phyloP scores from a whole-genome alignment of 2,329 filamentous ascomycete genomes.

The Claviceps maximensis region DNA sequence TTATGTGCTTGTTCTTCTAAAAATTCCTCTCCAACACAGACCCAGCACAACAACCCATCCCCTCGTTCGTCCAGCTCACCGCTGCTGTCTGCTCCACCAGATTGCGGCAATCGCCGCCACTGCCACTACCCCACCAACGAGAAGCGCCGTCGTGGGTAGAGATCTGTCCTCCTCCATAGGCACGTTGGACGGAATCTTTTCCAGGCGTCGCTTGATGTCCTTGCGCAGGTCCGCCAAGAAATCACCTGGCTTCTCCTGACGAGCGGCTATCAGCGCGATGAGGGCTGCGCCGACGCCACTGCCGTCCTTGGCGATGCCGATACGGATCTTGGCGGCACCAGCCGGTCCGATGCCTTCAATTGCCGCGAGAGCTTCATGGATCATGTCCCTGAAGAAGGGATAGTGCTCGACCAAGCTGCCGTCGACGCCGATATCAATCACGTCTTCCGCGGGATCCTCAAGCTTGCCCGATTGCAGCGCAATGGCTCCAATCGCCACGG shows the following conservation, averaged over 20 bases:
- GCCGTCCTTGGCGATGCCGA: conserved; percentile 94
- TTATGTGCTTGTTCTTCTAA: background rate
- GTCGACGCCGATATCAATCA: conserved; percentile 85
- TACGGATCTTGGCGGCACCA: conserved; percentile 76
- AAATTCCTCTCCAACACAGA: no score
- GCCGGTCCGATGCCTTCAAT: conserved; percentile 64
- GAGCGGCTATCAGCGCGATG: conserved; percentile 79
- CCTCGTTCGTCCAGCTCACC: no score
- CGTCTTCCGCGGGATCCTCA: conserved; percentile 46
- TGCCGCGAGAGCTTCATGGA: conserved; percentile 66
- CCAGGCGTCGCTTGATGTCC: conserved; percentile 23
- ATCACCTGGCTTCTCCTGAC: conserved; percentile 41
- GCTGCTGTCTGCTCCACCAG: conserved; percentile 22
- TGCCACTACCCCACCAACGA: conserved; percentile 23
- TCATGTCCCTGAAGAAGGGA: conserved; percentile 78
- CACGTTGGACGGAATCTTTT: conserved; percentile 18
- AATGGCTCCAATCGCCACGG: conserved; percentile 75
- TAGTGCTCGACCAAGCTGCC: conserved; percentile 93
- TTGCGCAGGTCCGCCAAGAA: conserved; percentile 28
- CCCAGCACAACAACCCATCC: no score
- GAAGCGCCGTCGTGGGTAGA: conserved; percentile 18
- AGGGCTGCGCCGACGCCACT: conserved; percentile 74
- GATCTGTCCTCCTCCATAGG: conserved; percentile 18
- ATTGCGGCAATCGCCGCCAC: conserved; percentile 24
- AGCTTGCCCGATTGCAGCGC: conserved; percentile 71